These are phyloP conservation scores for Hericium alpestre DNA, from an alignment of 768 basidiomycete species.

Conservation along the genomic window DNA sequence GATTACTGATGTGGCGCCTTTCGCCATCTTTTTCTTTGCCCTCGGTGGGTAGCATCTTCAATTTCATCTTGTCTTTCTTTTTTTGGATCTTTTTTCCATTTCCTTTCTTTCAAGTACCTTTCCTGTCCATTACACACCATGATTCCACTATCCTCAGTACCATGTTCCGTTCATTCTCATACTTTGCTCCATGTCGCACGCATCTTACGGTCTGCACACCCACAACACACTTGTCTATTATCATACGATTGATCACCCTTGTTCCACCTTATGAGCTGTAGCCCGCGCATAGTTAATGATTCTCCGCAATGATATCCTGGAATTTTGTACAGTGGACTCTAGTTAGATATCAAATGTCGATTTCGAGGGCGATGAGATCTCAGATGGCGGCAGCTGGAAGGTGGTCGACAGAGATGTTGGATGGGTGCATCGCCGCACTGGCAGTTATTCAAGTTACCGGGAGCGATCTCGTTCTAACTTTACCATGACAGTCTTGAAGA, in stretches of 20 bases:
- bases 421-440: too few species aligned
- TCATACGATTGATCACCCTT: slow-evolving; percentile 1
- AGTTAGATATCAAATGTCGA: too few species aligned
- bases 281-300: neutral
- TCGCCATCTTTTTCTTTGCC: slow-evolving; percentile 5
- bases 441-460: too few species aligned
- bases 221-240: neutral
- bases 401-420: too few species aligned
- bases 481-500: too few species aligned
- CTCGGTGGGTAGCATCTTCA: slow-evolving; percentile 6
- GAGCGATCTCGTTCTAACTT: too few species aligned
- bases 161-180: slow-evolving; percentile 4
- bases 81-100: neutral
- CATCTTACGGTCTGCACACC: slow-evolving; percentile 11
- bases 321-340: neutral
- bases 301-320: slow-evolving; percentile 1
- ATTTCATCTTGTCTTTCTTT: neutral
- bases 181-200: slow-evolving; percentile 9
- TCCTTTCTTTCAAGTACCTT: slow-evolving; percentile 2
- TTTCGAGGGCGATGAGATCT: too few species aligned
- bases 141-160: neutral
- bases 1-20: slow-evolving; percentile 6
- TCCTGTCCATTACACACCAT: slow-evolving; percentile 3
- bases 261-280: neutral
- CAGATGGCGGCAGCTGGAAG: too few species aligned